phyloP scores from a whole-genome alignment of 306 rosid species.

The Rubus parviflorus region DNA sequence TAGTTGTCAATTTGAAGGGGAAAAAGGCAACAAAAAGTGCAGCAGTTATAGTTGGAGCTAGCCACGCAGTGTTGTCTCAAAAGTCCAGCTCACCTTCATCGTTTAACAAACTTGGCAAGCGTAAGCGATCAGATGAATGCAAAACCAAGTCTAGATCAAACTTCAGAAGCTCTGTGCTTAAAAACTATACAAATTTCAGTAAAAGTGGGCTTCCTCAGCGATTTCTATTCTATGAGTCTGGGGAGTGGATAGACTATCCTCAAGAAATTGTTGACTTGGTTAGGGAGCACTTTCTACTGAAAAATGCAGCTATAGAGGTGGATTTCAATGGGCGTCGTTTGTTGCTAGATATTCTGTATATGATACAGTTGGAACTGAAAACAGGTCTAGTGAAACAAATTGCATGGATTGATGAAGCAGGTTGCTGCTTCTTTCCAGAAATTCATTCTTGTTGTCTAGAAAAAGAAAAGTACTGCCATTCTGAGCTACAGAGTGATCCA shows the following conservation, averaged over 20 bases:
- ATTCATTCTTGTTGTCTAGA: slow-evolving; percentile 2
- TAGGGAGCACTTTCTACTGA: slow-evolving; percentile 24
- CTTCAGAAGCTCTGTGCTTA: slow-evolving; percentile 21
- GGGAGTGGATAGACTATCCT: slow-evolving; percentile 36
- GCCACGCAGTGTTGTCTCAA: slow-evolving; percentile 10
- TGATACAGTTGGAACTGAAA: slow-evolving; percentile 29
- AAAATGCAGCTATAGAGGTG: slow-evolving; percentile 29
- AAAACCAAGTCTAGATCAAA: slow-evolving; percentile 8
- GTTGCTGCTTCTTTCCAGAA: slow-evolving; percentile 35
- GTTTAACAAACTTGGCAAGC: slow-evolving; percentile 18
- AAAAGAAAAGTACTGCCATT: slow-evolving; percentile 12
- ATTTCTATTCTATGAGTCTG: slow-evolving; percentile 24
- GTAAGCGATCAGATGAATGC: slow-evolving; percentile 11
- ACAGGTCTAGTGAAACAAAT: slow-evolving; percentile 22
- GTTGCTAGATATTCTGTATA: slow-evolving; percentile 32
- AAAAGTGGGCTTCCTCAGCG: slow-evolving; percentile 35
- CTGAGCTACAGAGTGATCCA: slow-evolving; percentile 18
- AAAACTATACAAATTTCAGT: slow-evolving; percentile 25
- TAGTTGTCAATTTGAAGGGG: slow-evolving; percentile 30
- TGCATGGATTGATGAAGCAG: slow-evolving; percentile 41
- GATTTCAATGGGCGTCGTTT: slow-evolving; percentile 19
- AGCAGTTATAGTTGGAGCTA: slow-evolving; percentile 15
- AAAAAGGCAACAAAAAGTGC: slow-evolving; percentile 13
- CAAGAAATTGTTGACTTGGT: slow-evolving; percentile 12
- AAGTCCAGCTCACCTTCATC: slow-evolving; percentile 18